Evolutionary conservation across 2,329 filamentous ascomycete genomes (phyloP), one percentile per base, ranked within the genome.

Genomic region (Pseudocercospora cruenta): DNA sequence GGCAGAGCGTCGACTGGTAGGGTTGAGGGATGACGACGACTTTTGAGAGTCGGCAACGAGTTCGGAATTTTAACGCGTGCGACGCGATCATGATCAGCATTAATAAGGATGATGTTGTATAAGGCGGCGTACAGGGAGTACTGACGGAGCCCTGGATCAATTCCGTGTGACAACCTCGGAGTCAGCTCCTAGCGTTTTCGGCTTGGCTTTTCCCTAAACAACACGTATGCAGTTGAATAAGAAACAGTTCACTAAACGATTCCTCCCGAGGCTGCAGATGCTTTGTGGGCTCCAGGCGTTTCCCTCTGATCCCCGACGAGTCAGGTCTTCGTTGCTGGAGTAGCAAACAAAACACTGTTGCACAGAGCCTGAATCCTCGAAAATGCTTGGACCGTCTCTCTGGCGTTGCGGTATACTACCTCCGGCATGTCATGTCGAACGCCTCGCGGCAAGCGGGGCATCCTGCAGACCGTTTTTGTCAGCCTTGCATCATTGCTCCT

Each of bases 1-100:
- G 73, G 93, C 89, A 0, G 94, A 97, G 82, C 84, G 83, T 75
- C 85, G 88, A 75, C 80, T 89, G 47, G 83, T 85, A 66, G 88
- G 87, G 8, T 80, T 87, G 77, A 87, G 87, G 21, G 89, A 86
- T 51, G 89, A 87, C 19, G 86, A 78, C 43, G 75, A 78, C 45
- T 54, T 70, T 31, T 72, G 28, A 22, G 19, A 12, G 22, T 58
- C 19, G 47, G 21, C 47, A 22, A 19, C 4, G 47, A 24, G 4
- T 24, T 51, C 22, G 47, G 45, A 9, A 31, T 22, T 28, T 54
- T 1, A 16, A 3, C 10, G 24, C 9, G 16, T 28, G 14, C 22
- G 26, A 26, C 51, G 51, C 26, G 51, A 55, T 55, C 51, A 31
- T 31, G 24, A 55, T 55, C 39, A 43, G 39, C 39, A 19, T 43